Evolutionary conservation across 805 yeast genomes (phyloP), one percentile per base, ranked within the genome.

Genomic region (Candida insectorum): DNA sequence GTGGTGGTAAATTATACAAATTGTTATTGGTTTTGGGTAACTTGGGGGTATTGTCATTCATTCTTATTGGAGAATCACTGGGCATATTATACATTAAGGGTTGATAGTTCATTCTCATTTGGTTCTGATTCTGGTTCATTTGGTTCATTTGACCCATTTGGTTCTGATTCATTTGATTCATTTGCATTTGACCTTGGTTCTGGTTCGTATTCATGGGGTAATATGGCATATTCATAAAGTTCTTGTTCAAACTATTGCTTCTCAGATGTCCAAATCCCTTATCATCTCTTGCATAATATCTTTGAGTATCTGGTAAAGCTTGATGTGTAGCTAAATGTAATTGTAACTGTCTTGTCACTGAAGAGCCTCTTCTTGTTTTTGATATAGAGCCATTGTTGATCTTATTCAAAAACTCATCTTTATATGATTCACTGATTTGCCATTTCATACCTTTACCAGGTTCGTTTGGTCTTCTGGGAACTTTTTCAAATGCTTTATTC

Each of bases 371-470:
- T 62, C 86, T 77, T 13, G 80, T 72, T 49, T 84, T 85, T 47
- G 79, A 76, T 30, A 84, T 60, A 24, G 82, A 74, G 11, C 96
- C 96, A 40, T 75, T 79, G 39, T 76, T 77, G 62, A 89, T 79
- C 63, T 88, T 85, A 46, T 73, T 75, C 54, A 89, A 60, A 50
- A 89, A 89, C 44, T 93, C 98, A 28, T 79, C 80, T 49, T 83
- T 81, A 56, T 84, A 91, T 30, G 79, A 65, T 25, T 86, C 93
- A 43, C 88, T 79, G 39, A 93, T 89, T 62, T 88, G 94, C 99
- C 99, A 93, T 62, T 93, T 93, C 95, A 93, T 91, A 44, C 98
- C 97, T 59, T 93, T 93, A 12, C 99, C 98, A 0, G 97, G 97
- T 62, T 93, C 97, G 57, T 87, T 83, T 19, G 95, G 89, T 54